Conservation (phyloP, 2,329 filamentous ascomycete species). For the Rhinocladiella mackenziei region DNA sequence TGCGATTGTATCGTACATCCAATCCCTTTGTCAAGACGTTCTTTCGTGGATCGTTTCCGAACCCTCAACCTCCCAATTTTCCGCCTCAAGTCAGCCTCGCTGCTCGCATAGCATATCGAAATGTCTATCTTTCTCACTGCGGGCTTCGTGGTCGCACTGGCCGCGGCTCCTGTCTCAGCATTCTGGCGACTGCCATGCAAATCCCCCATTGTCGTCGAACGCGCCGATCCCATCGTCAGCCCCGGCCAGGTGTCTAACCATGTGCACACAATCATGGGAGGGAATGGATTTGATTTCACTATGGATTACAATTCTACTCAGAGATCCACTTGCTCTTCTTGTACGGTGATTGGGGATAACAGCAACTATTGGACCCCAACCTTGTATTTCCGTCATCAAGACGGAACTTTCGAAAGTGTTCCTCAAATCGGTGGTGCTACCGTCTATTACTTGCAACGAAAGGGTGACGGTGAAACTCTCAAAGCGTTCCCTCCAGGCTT, state of each 20-base stretch:
- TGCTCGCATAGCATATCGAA: conserved; percentile 9
- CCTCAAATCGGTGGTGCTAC: conserved; percentile 54
- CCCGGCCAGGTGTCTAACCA: conserved; percentile 59
- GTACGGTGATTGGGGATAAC: conserved; percentile 63
- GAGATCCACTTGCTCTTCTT: conserved; percentile 66
- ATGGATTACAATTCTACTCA: conserved; percentile 35
- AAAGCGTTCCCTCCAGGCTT: conserved; percentile 67
- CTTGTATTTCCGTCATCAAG: conserved; percentile 63
- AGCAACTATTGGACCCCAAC: conserved; percentile 75
- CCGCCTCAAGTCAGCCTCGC: conserved; percentile 2
- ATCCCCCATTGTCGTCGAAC: conserved; percentile 33
- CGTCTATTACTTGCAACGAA: conserved; percentile 55
- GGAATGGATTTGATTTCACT: conserved; percentile 63
- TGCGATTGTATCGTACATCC: conserved; percentile 25
- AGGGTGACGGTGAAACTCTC: conserved; percentile 59
- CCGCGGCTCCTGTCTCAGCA: conserved; percentile 27
- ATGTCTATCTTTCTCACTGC: conserved; percentile 22
- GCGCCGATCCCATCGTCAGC: conserved; percentile 61
- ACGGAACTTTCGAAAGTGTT: conserved; percentile 62
- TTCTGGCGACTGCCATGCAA: conserved; percentile 31
- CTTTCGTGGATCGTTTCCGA: conserved; percentile 18
- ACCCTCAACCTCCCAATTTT: conserved; percentile 6
- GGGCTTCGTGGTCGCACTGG: conserved; percentile 22
- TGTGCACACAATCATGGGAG: conserved; percentile 68
- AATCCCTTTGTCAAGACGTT: conserved; percentile 19